Percentiles rank a stretch among this genome's conserved stretches.
Conservation (phyloP, 2,329 filamentous ascomycete genomes). For the Fusarium floridanum region DNA sequence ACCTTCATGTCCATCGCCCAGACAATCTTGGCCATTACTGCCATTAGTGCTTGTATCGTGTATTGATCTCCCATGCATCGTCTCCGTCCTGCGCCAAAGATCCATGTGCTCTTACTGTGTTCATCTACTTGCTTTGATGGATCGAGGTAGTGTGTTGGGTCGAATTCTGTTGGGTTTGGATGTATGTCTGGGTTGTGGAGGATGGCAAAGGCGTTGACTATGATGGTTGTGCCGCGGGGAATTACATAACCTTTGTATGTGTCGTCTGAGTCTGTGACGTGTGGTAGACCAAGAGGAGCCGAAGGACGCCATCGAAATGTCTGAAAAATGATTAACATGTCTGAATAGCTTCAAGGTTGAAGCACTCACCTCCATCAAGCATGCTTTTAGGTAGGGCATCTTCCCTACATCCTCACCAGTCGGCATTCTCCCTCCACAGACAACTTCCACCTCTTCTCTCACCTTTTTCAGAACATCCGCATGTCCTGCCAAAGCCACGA, state of each 20-base stretch:
- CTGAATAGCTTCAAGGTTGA: neutral
- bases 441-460: slow-evolving; percentile 37
- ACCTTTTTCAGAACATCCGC: slow-evolving; percentile 36
- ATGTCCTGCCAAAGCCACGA: slow-evolving; percentile 41
- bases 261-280: slow-evolving; percentile 63
- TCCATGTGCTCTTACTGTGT: slow-evolving; percentile 49
- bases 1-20: slow-evolving; percentile 61
- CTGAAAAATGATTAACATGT: slow-evolving; percentile 14
- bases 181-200: slow-evolving; percentile 44
- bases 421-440: slow-evolving; percentile 45
- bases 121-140: slow-evolving; percentile 23
- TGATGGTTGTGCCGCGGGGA: slow-evolving; percentile 60
- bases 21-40: slow-evolving; percentile 56
- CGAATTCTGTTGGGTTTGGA: slow-evolving; percentile 43
- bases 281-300: slow-evolving; percentile 59
- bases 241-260: slow-evolving; percentile 62
- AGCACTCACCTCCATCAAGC: slow-evolving; percentile 37
- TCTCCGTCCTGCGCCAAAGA: slow-evolving; percentile 62
- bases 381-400: slow-evolving; percentile 45
- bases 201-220: slow-evolving; percentile 51
- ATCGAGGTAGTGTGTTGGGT: slow-evolving; percentile 46
- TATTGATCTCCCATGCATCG: slow-evolving; percentile 64
- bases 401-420: slow-evolving; percentile 39
- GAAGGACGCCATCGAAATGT: slow-evolving; percentile 56
- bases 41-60: slow-evolving; percentile 59